Conservation (phyloP, 495 filamentous ascomycete species). For the Oleoguttula mirabilis region DNA sequence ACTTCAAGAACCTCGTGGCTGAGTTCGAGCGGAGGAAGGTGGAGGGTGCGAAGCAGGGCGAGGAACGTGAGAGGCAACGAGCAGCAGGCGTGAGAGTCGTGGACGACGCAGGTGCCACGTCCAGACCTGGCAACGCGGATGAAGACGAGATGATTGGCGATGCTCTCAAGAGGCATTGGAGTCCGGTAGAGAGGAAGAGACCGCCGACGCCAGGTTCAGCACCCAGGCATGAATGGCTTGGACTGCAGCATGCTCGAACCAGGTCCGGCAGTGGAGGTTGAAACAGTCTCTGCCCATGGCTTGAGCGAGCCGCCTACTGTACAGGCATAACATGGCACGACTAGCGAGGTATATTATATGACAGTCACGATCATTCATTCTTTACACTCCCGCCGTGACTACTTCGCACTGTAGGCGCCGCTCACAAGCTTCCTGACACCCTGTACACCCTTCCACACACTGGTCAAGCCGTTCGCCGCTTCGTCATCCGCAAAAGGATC, state of each 20-base stretch:
- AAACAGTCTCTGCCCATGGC: too few relatives aligned
- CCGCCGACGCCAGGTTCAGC: conserved; percentile 26
- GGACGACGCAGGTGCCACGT: conserved; percentile 11
- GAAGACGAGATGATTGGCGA: conserved; percentile 14
- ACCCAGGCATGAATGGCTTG: conserved; percentile 17
- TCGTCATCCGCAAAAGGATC: conserved; percentile 62
- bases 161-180: conserved; percentile 24
- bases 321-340: too few relatives aligned
- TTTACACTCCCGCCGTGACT: too few relatives aligned
- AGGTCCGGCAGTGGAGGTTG: conserved; percentile 15
- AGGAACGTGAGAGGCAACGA: conserved; percentile 21
- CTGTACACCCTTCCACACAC: conserved; percentile 61
- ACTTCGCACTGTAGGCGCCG: conserved; percentile 51
- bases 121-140: conserved; percentile 5
- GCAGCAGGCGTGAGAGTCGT: conserved; percentile 27
- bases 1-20: conserved; percentile 52
- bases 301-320: too few relatives aligned
- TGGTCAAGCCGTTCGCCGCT: conserved; percentile 23
- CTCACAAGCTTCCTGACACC: conserved; percentile 60
- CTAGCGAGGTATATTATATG: too few relatives aligned
- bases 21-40: conserved; percentile 38
- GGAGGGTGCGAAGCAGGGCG: conserved; percentile 20
- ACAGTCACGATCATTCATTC: too few relatives aligned
- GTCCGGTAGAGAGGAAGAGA: conserved; percentile 27
- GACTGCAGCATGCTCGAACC: conserved; percentile 8